A percentile compares a stretch with the other conserved stretches of the same genome.
Conservation (phyloP, 495 filamentous ascomycete genomes). For the Talaromyces trachyspermus region DNA sequence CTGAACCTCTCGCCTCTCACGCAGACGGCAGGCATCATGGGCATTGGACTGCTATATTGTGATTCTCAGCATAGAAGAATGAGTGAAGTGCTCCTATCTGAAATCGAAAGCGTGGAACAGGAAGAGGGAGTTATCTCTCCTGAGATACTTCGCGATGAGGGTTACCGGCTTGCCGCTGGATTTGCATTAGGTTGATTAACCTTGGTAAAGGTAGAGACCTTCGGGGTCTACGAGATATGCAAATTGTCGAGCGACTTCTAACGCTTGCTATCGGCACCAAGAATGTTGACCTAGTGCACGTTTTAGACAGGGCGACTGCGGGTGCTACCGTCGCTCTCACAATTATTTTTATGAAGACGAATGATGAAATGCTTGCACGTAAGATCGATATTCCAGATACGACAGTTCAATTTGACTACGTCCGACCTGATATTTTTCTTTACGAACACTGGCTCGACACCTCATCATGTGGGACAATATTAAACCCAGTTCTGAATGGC, state of each 20-base stretch:
- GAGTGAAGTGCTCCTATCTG: slow-evolving; percentile 97
- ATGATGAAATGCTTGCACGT: slow-evolving; percentile 76
- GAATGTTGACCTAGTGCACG: slow-evolving; percentile 79
- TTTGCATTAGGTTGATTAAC: slow-evolving; percentile 95
- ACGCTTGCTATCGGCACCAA: slow-evolving; percentile 78
- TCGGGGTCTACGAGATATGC: slow-evolving; percentile 88
- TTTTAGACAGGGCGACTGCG: slow-evolving; percentile 86
- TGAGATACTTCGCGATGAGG: slow-evolving; percentile 80
- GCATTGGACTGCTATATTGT: slow-evolving; percentile 90
- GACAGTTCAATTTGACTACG: slow-evolving; percentile 83
- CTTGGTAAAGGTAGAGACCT: slow-evolving; percentile 83
- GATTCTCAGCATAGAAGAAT: slow-evolving; percentile 94
- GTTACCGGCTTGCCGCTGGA: slow-evolving; percentile 87
- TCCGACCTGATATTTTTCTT: slow-evolving; percentile 88
- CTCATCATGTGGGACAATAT: slow-evolving; percentile 92
- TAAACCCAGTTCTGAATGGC: slow-evolving; percentile 61
- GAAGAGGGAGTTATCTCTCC: slow-evolving; percentile 57
- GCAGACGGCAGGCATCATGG: slow-evolving; percentile 95
- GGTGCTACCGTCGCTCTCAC: slow-evolving; percentile 82
- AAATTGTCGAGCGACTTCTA: slow-evolving; percentile 78
- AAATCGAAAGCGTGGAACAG: slow-evolving; percentile 77
- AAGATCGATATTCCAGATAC: slow-evolving; percentile 94
- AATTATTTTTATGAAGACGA: slow-evolving; percentile 97
- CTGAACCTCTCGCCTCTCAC: slow-evolving; percentile 90
- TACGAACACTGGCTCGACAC: slow-evolving; percentile 85